phyloP scores from a whole-genome alignment of 345 rosid species.

The Gossypium ekmanianum region DNA sequence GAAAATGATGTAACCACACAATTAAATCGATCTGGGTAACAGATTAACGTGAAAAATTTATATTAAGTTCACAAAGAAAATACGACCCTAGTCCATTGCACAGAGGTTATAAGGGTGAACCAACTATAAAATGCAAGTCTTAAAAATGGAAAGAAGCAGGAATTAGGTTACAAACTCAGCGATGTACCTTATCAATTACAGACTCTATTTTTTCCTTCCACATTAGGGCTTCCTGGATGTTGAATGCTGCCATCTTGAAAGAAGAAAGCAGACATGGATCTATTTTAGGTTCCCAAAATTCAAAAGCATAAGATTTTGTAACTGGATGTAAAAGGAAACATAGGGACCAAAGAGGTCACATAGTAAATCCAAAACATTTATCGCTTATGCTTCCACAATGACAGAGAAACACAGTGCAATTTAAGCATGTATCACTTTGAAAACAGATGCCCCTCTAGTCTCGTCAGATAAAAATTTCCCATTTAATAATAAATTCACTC shows the following conservation, averaged over 20 bases:
- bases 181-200: constrained; percentile 89
- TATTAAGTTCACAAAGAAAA: not conserved
- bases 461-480: not conserved
- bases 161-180: not conserved
- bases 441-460: not conserved
- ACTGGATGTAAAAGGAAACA: constrained; percentile 5
- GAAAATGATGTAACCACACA: constrained; percentile 20
- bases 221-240: constrained; percentile 84
- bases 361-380: not conserved
- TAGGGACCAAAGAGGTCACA: not conserved
- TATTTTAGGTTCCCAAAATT: not conserved
- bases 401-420: not conserved
- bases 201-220: constrained; percentile 94
- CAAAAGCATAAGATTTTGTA: constrained; percentile 13
- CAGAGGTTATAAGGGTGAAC: not conserved
- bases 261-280: constrained; percentile 25
- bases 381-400: constrained; percentile 2
- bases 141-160: constrained; percentile 4
- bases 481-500: not conserved
- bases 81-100: not conserved
- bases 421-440: not conserved
- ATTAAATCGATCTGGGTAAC: constrained; percentile 7
- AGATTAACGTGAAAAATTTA: not conserved
- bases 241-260: constrained; percentile 91
- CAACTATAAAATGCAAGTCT: constrained; percentile 10